Conservation (phyloP, 495 filamentous ascomycete species). For the Aspergillus incahuasiensis region DNA sequence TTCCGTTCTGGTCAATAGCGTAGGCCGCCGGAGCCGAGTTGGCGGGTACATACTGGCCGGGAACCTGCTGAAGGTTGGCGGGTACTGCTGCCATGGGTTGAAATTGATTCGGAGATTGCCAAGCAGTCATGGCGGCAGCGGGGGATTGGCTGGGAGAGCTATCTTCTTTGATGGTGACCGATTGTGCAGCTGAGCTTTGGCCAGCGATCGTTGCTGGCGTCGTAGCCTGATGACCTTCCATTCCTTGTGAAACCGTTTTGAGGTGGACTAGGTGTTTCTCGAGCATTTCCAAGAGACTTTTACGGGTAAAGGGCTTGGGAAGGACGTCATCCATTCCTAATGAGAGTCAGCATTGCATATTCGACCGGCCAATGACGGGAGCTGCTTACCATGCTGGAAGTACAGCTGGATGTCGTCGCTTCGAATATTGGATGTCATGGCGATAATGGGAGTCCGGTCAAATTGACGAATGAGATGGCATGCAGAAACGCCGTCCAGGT, state of each 20-base stretch:
- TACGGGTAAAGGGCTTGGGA: slow-evolving; percentile 95
- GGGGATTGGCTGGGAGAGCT: slow-evolving; percentile 76
- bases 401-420: slow-evolving; percentile 97
- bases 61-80: slow-evolving; percentile 44
- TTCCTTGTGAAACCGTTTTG: slow-evolving; percentile 54
- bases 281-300: slow-evolving; percentile 85
- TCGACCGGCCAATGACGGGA: not conserved
- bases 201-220: slow-evolving; percentile 46
- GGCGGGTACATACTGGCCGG: slow-evolving; percentile 47
- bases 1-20: slow-evolving; percentile 47
- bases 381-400: slow-evolving; percentile 81
- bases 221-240: slow-evolving; percentile 49
- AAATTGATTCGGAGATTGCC: slow-evolving; percentile 71
- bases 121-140: slow-evolving; percentile 59
- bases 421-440: slow-evolving; percentile 98
- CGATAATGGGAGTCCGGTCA: slow-evolving; percentile 84
- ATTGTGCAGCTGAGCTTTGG: slow-evolving; percentile 52
- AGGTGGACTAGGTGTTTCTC: slow-evolving; percentile 83
- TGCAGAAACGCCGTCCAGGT: slow-evolving; percentile 90
- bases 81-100: slow-evolving; percentile 58
- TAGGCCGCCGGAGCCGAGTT: slow-evolving; percentile 40
- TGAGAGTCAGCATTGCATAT: slow-evolving; percentile 7
- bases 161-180: slow-evolving; percentile 65
- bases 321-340: slow-evolving; percentile 98
- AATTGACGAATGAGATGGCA: slow-evolving; percentile 92